Evolutionary conservation across 129 eudicot species (phyloP), one percentile per base, ranked within the genome.

Genomic region (Arctium minus): DNA sequence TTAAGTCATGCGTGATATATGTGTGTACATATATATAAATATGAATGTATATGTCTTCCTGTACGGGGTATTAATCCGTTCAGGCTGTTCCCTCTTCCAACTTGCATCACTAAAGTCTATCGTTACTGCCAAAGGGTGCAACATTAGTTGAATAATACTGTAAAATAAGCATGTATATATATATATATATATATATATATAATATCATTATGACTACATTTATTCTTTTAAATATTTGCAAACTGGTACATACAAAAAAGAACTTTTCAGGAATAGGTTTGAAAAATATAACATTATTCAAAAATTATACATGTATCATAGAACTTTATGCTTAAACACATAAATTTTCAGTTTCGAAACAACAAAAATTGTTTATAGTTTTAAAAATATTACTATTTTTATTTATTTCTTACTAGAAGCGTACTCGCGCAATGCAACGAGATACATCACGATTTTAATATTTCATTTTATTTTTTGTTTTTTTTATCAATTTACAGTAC

Each of bases 31-130:
- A n/a, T n/a, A n/a, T n/a, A n/a, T n/a, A n/a, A n/a, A n/a, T n/a
- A n/a, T n/a, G n/a, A n/a, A n/a, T 8, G 27, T 10, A n/a, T 77
- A 53, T 53, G 38, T 83, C 73, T 83, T 70, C 67, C 78, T 76
- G 82, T 83, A 79, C 73, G 6, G 39, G 33, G 68, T 42, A 70
- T 79, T 11, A 36, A 44, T 22, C 40, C 11, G 27, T 22, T 22
- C 27, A 0, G 53, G 5, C 37, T 60, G 22, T 36, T 9, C 44
- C 39, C 33, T 38, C 1, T 36, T 3, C 65, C 65, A 79, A 67
- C 17, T 46, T 80, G 70, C 70, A 70, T 70, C 77, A 70, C 77
- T 22, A 46, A 40, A 74, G 78, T 74, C 65, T 29, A 62, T 5
- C 38, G 29, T 1, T 60, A n/a, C 29, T 60, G 68, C 29, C 27